These are phyloP conservation scores for Hydrangea macrophylla DNA, from an alignment of 148 eudicot species.

Conservation along the genomic window DNA sequence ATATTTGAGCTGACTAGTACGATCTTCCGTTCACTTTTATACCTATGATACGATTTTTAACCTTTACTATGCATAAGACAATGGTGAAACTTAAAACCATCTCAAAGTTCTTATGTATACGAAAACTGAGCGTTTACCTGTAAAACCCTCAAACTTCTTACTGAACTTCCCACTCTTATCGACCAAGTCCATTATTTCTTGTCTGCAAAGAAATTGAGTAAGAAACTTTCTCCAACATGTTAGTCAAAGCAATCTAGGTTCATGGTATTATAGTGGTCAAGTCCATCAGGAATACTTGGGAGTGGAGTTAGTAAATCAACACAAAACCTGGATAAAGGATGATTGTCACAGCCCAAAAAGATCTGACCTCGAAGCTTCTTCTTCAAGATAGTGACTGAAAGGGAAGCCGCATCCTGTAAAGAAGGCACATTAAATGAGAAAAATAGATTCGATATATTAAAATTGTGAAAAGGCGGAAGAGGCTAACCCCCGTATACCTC, in stretches of 20 bases:
- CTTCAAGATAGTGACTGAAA: conserved; percentile 64
- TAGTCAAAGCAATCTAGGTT: neutral
- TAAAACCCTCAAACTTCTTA: conserved; percentile 63
- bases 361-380: conserved; percentile 54
- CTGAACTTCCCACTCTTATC: conserved; percentile 67
- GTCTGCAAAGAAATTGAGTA: conserved; percentile 42
- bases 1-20: neutral
- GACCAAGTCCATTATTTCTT: conserved; percentile 88
- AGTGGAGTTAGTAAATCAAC: neutral
- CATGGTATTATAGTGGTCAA: neutral
- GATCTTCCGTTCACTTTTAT: neutral
- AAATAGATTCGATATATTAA: neutral
- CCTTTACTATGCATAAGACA: neutral
- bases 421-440: neutral
- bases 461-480: too few relatives aligned
- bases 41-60: neutral
- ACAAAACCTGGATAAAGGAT: conserved; percentile 76
- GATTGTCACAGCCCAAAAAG: conserved; percentile 88
- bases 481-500: conserved; percentile 37
- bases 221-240: neutral
- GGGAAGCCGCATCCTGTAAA: conserved; percentile 77
- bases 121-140: conserved; percentile 36
- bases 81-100: neutral
- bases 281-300: neutral
- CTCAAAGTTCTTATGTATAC: neutral